These are phyloP conservation scores for Thermothielavioides terrestris DNA, from an alignment of 495 filamentous ascomycete species.

Conservation along the genomic window DNA sequence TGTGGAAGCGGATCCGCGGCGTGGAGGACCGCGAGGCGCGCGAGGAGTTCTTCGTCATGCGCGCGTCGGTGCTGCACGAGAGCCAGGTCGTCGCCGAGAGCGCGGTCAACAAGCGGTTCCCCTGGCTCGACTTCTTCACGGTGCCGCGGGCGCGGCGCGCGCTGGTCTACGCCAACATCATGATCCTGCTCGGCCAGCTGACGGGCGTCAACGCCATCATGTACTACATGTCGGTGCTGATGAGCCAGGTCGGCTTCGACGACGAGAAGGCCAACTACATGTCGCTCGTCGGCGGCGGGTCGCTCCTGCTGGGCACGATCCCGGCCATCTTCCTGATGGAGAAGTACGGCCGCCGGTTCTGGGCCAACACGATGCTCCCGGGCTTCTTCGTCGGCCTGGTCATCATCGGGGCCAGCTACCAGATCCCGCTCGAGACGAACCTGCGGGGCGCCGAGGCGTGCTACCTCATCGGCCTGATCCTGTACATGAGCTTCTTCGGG, in stretches of 20 bases:
- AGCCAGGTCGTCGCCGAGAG: background rate
- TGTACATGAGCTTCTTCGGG: constrained; percentile 6
- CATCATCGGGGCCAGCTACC: constrained; percentile 3
- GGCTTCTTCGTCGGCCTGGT: constrained; percentile 4
- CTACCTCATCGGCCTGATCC: constrained; percentile 4
- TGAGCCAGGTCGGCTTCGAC: constrained; percentile 5
- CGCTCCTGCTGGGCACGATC: background rate
- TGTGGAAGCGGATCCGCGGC: constrained; percentile 5
- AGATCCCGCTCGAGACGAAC: background rate
- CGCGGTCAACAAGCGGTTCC: constrained; percentile 1
- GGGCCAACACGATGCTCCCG: constrained; percentile 5
- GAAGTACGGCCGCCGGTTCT: constrained; percentile 3
- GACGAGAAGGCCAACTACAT: constrained; percentile 5
- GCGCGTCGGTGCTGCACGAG: background rate
- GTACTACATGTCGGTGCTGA: constrained; percentile 7
- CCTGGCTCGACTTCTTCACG: constrained; percentile 5
- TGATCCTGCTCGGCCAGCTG: constrained; percentile 5
- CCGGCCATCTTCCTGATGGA: constrained; percentile 2
- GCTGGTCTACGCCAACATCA: constrained; percentile 5
- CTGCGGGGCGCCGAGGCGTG: background rate
- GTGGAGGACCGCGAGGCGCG: background rate
- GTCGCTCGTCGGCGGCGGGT: constrained; percentile 4
- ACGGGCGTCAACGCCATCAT: constrained; percentile 7
- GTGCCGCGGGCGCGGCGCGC: constrained; percentile 1
- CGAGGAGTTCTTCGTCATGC: constrained; percentile 3